phyloP scores from a whole-genome alignment of 805 yeast species.

The Lipomyces japonicus region DNA sequence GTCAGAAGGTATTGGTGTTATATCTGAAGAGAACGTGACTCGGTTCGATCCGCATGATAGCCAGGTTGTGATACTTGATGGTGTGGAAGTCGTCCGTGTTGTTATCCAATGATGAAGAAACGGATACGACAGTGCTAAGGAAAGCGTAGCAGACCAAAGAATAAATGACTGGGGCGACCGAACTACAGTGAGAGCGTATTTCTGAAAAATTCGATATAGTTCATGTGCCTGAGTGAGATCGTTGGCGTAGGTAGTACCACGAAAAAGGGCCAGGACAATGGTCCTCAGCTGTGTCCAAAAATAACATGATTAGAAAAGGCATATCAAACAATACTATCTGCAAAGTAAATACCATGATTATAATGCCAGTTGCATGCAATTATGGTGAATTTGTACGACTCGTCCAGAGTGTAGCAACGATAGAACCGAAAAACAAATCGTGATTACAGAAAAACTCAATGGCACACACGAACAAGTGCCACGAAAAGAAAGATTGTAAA shows the following conservation, averaged over 20 bases:
- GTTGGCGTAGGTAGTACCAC: conserved; percentile 24
- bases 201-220: conserved; percentile 13
- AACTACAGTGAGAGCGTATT: conserved; percentile 34
- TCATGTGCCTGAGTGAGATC: conserved; percentile 14
- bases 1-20: conserved; percentile 24
- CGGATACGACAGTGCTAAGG: conserved; percentile 50
- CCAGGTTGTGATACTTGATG: conserved; percentile 24
- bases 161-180: conserved; percentile 45
- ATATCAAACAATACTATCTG: too few species aligned
- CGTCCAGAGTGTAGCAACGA: too few species aligned
- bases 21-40: background rate
- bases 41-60: background rate
- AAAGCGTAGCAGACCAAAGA: conserved; percentile 48
- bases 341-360: too few species aligned
- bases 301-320: background rate
- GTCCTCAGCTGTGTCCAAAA: conserved; percentile 22
- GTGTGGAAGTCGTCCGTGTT: too few species aligned
- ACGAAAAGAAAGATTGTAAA: too few species aligned
- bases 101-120: conserved; percentile 18
- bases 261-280: conserved; percentile 22
- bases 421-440: too few species aligned
- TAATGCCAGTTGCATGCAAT: too few species aligned
- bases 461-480: too few species aligned
- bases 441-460: too few species aligned
- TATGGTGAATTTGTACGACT: too few species aligned